Percentiles rank a stretch among this genome's conserved stretches.
phyloP scores from a whole-genome alignment of 495 filamentous ascomycete genomes.

The Penicillium taxi region DNA sequence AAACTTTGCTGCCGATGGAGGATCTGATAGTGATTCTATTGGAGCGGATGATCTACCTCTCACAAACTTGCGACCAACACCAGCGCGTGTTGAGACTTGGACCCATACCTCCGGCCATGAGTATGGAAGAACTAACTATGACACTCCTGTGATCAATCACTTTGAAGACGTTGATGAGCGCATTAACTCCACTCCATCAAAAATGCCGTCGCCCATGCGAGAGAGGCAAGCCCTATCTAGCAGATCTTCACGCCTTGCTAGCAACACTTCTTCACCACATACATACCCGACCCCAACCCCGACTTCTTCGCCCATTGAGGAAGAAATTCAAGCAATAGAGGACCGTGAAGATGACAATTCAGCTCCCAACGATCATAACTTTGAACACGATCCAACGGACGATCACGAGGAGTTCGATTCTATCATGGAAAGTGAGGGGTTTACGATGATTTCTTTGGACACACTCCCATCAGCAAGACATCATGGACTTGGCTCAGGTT shows the following conservation, averaged over 20 bases:
- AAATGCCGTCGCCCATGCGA: slow-evolving; percentile 32
- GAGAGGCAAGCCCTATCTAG: slow-evolving; percentile 22
- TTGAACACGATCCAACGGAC: slow-evolving; percentile 30
- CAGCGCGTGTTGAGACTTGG: slow-evolving; percentile 1
- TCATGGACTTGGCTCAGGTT: slow-evolving; percentile 22
- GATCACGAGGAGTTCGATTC: slow-evolving; percentile 46
- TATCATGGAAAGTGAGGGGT: slow-evolving; percentile 53
- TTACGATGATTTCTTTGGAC: slow-evolving; percentile 52
- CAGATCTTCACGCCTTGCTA: slow-evolving; percentile 25
- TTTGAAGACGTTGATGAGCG: slow-evolving; percentile 25
- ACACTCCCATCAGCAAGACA: slow-evolving; percentile 43
- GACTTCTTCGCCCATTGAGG: slow-evolving; percentile 35
- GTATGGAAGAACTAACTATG: slow-evolving; percentile 19
- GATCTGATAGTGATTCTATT: slow-evolving; percentile 20
- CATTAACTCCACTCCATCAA: slow-evolving; percentile 34
- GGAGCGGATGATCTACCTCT: slow-evolving; percentile 20
- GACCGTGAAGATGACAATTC: not conserved
- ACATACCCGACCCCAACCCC: slow-evolving; percentile 37
- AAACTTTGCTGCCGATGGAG: slow-evolving; percentile 20
- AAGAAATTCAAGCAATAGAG: slow-evolving; percentile 19
- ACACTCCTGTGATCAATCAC: slow-evolving; percentile 25
- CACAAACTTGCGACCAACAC: slow-evolving; percentile 15
- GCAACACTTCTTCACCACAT: slow-evolving; percentile 28
- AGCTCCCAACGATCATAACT: slow-evolving; percentile 2
- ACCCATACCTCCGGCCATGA: slow-evolving; percentile 4